A percentile compares a stretch with the other conserved stretches of the same genome.
These are phyloP conservation scores for Suillus ampliporus DNA, from an alignment of 768 basidiomycete species.

Conservation along the genomic window DNA sequence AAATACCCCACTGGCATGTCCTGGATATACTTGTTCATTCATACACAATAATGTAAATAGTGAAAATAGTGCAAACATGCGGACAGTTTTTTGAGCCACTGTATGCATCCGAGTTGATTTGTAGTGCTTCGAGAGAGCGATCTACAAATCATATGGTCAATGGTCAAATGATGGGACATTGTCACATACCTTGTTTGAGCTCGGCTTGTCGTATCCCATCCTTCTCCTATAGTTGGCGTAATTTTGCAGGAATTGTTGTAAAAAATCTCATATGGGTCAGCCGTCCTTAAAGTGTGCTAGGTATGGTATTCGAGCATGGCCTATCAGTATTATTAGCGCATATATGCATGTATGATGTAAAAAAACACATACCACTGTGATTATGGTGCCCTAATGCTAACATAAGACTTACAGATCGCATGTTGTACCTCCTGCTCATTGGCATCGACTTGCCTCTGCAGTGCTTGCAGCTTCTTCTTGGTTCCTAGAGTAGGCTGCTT, in stretches of 20 bases:
- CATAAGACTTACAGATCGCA: background rate
- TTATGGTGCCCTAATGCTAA: background rate
- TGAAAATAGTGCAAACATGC: too few species aligned
- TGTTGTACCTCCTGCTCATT: background rate
- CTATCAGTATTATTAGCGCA: background rate
- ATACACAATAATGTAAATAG: too few species aligned
- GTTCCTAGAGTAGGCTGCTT: background rate
- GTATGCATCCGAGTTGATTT: background rate
- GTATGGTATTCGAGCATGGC: background rate
- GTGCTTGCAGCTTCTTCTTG: background rate
- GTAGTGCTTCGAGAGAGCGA: background rate
- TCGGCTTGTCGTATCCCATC: background rate
- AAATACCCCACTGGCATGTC: too few species aligned
- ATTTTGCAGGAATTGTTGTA: background rate
- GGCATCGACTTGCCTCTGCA: background rate
- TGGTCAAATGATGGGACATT: background rate
- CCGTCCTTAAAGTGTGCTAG: background rate
- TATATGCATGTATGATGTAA: background rate
- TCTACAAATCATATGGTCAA: background rate
- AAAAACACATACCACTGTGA: background rate
- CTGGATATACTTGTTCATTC: too few species aligned
- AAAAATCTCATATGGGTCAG: background rate
- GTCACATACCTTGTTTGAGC: background rate
- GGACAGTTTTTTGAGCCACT: too few species aligned
- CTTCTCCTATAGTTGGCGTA: background rate